Evolutionary conservation across 2,329 filamentous ascomycete genomes (phyloP), one percentile per base, ranked within the genome.

Genomic region (Aspergillus fumigatiaffinis): DNA sequence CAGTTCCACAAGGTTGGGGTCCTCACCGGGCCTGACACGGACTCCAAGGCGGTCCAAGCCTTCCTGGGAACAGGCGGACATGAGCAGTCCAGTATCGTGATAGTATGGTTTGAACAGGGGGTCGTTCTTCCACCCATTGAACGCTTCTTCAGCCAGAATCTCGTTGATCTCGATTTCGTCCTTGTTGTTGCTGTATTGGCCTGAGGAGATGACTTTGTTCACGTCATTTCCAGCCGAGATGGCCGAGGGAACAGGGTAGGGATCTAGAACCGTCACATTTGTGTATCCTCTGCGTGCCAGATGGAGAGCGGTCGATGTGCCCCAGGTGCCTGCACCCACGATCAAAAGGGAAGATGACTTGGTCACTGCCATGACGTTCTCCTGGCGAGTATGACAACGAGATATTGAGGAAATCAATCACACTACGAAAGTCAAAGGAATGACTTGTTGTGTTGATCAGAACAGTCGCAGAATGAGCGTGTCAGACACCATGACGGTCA

Each of bases 261-360:
- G 71, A 57, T 81, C 78, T 3, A 80, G 73, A 9, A 80, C 76
- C 1, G 77, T 80, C 53, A 81, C 74, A 53, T 80, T 78, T 0
- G 74, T 75, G 61, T 80, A 80, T 5, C 78, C 78, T 3, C 66
- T 63, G 8, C 77, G 71, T 38, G 76, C 51, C 1, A 81, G 74
- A 63, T 80, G 78, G 17, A 80, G 67, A 3, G 78, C 78, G 0
- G 79, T 81, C 6, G 78, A 80, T 2, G 77, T 73, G 12, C 79
- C 78, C 57, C 78, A 76, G 5, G 77, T 78, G 47, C 78, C 78
- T 9, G 77, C 79, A 29, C 80, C 80, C n/a, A 80, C 75, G 28
- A 81, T 71, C 20, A 80, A 69, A 48, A 82, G 68, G 23, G 67
- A 53, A 35, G 60, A 63, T 25, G 58, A 57, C 44, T 60, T 59